A percentile compares a stretch with the other conserved stretches of the same genome.
phyloP scores from a whole-genome alignment of 371 early-diverging fungal genomes.

The Lichtheimia hyalospora region DNA sequence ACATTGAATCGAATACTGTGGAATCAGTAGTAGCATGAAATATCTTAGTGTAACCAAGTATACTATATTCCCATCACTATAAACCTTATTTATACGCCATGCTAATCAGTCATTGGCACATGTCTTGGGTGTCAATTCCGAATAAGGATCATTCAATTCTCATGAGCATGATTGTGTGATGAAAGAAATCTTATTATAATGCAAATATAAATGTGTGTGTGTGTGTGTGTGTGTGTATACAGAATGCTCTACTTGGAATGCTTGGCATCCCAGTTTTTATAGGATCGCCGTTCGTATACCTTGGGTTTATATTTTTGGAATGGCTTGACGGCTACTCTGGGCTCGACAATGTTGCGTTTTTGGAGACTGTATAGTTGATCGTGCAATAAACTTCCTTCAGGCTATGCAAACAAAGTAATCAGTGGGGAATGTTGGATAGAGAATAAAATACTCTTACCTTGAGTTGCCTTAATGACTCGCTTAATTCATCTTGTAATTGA shows the following conservation, averaged over 20 bases:
- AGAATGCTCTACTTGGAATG: not conserved
- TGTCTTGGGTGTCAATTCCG: too few relatives aligned
- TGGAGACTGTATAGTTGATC: slow-evolving; percentile 84
- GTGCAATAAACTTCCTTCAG: slow-evolving; percentile 84
- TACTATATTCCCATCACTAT: too few relatives aligned
- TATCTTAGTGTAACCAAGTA: too few relatives aligned
- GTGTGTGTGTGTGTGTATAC: too few relatives aligned
- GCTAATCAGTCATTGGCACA: too few relatives aligned
- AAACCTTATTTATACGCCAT: too few relatives aligned
- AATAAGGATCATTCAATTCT: too few relatives aligned
- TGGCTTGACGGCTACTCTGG: slow-evolving; percentile 61
- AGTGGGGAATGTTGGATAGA: not conserved
- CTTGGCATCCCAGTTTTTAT: slow-evolving; percentile 39
- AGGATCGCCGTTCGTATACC: slow-evolving; percentile 60
- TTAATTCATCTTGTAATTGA: slow-evolving; percentile 59
- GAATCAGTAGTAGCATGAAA: too few relatives aligned
- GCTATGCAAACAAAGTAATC: slow-evolving; percentile 42
- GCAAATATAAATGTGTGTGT: too few relatives aligned
- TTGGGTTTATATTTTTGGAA: slow-evolving; percentile 42
- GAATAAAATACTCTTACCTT: slow-evolving; percentile 31
- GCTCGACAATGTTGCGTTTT: slow-evolving; percentile 87
- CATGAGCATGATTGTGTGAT: too few relatives aligned
- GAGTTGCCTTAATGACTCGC: slow-evolving; percentile 57
- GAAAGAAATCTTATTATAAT: too few relatives aligned
- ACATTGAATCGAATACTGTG: too few relatives aligned